Evolutionary conservation across 2,329 filamentous ascomycete species (phyloP).

Genomic region (Lachnellula subtilissima): DNA sequence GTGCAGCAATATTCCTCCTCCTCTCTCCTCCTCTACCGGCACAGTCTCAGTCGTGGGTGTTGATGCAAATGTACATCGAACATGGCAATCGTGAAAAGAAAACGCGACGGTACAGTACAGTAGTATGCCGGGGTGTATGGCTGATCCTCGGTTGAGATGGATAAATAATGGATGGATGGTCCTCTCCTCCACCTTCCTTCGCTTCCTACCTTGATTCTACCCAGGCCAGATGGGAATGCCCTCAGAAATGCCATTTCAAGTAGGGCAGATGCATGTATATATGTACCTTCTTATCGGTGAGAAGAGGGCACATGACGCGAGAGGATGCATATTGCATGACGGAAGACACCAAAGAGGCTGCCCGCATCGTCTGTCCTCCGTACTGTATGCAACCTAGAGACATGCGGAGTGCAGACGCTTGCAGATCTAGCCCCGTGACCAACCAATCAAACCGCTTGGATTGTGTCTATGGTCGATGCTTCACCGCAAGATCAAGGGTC

Average conservation of each 20-base stretch:
- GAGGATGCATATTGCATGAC: not conserved
- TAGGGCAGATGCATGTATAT: not conserved
- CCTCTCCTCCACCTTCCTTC: not conserved
- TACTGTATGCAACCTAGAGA: conserved; percentile 4
- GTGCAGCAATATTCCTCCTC: not conserved
- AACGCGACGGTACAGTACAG: not conserved
- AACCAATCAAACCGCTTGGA: not conserved
- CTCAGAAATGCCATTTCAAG: conserved; percentile 5
- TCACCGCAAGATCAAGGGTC: not conserved
- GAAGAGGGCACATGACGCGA: conserved; percentile 2
- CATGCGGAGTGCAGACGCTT: conserved; percentile 9
- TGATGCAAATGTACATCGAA: not conserved
- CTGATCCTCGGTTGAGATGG: no score
- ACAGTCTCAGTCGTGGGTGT: conserved; percentile 1
- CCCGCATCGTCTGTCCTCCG: not conserved
- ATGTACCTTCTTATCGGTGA: conserved; percentile 3
- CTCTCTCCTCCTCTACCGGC: conserved; percentile 7
- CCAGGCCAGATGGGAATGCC: conserved; percentile 11
- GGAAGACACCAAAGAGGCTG: not conserved
- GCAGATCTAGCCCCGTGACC: not conserved
- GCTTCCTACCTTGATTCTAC: not conserved
- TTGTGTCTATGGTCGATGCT: not conserved
- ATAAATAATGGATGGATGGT: no score
- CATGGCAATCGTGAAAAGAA: conserved; percentile 2
- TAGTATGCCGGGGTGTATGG: no score